Conservation (phyloP, 2,329 filamentous ascomycete species). For the Sporothrix globosa region DNA sequence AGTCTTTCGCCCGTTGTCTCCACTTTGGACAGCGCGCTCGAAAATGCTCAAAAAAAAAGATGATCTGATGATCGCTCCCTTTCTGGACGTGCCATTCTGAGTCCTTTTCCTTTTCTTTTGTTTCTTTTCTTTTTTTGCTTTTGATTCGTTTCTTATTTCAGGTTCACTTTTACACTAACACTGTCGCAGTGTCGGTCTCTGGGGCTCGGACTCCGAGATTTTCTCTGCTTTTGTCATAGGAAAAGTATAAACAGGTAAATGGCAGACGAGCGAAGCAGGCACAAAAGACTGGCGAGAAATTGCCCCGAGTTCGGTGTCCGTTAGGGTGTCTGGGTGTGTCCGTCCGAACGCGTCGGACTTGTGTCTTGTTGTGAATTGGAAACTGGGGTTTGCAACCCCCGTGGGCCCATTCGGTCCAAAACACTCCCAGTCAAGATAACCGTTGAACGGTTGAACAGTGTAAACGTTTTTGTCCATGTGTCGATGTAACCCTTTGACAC, state of each 20-base stretch:
- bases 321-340: neutral
- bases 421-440: neutral
- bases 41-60: neutral
- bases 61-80: neutral
- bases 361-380: neutral
- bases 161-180: neutral
- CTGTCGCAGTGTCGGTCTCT: too few species aligned
- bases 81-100: neutral
- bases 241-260: neutral
- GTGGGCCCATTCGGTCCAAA: constrained; percentile 7
- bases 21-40: neutral
- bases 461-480: neutral
- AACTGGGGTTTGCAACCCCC: neutral
- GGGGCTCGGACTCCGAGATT: too few species aligned
- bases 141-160: neutral
- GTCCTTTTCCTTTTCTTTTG: neutral
- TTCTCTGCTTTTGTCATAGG: constrained; percentile 1
- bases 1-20: too few species aligned
- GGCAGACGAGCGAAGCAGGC: neutral
- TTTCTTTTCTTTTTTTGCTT: neutral
- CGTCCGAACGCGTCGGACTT: neutral
- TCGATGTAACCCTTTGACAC: neutral
- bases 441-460: neutral
- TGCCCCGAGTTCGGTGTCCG: constrained; percentile 9
- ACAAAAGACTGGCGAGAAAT: neutral